Evolutionary conservation across 441 rosid species (phyloP), one percentile per base, ranked within the genome.

Genomic region (Gossypium lobatum): DNA sequence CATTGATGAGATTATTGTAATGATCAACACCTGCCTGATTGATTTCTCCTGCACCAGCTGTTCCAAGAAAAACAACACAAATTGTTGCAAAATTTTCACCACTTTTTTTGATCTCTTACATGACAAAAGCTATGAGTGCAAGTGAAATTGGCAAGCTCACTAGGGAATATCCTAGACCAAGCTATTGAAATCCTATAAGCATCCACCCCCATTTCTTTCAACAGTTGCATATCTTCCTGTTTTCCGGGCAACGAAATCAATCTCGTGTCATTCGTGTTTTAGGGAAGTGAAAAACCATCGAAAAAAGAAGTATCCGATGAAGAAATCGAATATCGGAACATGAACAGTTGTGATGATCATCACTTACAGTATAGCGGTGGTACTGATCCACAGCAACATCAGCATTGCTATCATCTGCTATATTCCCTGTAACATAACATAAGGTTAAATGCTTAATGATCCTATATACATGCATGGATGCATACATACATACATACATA

Each of bases 301-400:
- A 31, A 31, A 31, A 4, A 31, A 31, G 37, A 31, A 31, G 37
- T 4, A 10, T 58, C 62, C 25, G 3, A 13, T 20, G 60, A 18
- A 14, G 7, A 5, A 59, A 28, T 28, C 34, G 6, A 28, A 28
- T 28, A 58, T 25, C 13, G 16, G 13, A 50, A 50, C 1, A 50
- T 3, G 14, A 61, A 26, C 13, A 1, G 5, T 28, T 62, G 17
- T 20, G 6, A 60, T 3, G 6, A 11, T 48, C 16, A 48, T 13
- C 16, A 48, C 82, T 71, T 84, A 89, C 96, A 70, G 73, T 18
- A 75, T 84, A 93, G 54, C 85, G 95, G 67, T 93, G 96, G 75
- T 93, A 95, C 53, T 95, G 95, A 83, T 95, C 96, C 75, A 87
- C 95, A 0, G 96, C 88, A 3, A 91, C 93, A 84, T 95, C 99